Percentiles rank a stretch among this genome's conserved stretches.
These are phyloP conservation scores for Maudiozyma pseudohumilis DNA, from an alignment of 805 yeast species.

Conservation along the genomic window DNA sequence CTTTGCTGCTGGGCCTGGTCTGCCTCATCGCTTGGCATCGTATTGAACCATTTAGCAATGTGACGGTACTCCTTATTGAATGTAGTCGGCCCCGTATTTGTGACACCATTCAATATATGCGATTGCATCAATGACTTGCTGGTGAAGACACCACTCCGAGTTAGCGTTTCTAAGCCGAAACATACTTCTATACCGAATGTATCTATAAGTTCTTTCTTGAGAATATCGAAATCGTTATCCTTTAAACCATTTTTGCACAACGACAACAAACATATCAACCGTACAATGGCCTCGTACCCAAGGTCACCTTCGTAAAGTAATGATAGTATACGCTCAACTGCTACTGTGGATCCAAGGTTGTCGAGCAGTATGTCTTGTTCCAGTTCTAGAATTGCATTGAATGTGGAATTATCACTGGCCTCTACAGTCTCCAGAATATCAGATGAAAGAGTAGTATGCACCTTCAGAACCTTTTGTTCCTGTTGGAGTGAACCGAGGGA, in stretches of 20 bases:
- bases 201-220: constrained; percentile 48
- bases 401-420: constrained; percentile 17
- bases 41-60: constrained; percentile 20
- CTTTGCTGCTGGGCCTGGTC: constrained; percentile 8
- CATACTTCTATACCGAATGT: constrained; percentile 47
- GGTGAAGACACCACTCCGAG: constrained; percentile 14
- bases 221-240: constrained; percentile 46
- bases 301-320: constrained; percentile 39
- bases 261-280: constrained; percentile 48
- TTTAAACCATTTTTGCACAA: constrained; percentile 59
- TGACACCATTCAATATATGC: background rate
- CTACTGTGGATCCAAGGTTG: constrained; percentile 34
- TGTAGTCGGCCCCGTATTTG: background rate
- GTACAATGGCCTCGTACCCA: constrained; percentile 36
- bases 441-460: constrained; percentile 71
- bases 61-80: constrained; percentile 19
- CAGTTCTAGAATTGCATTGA: constrained; percentile 43
- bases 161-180: constrained; percentile 20
- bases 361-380: constrained; percentile 64
- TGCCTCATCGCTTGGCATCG: constrained; percentile 18
- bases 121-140: constrained; percentile 8
- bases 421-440: constrained; percentile 41
- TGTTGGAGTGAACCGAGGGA: constrained; percentile 57
- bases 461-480: constrained; percentile 56
- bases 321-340: constrained; percentile 32